phyloP scores from a whole-genome alignment of 208 protist genomes.

The Leishmania aethiopica region DNA sequence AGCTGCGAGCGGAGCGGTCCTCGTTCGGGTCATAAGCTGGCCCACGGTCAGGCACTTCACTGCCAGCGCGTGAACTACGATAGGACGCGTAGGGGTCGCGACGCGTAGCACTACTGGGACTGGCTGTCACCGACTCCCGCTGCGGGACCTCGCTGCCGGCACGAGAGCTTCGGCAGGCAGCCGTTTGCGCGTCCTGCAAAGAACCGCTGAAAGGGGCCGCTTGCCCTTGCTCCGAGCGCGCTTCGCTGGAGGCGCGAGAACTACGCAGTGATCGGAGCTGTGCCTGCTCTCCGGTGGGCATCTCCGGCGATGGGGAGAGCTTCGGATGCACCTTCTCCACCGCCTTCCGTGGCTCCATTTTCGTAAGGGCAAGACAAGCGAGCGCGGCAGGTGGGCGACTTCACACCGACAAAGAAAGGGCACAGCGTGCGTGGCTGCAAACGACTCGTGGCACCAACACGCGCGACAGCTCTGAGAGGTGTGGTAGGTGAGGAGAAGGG shows the following conservation, averaged over 20 bases:
- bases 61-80: conserved; percentile 44
- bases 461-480: not conserved
- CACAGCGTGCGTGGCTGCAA: not conserved
- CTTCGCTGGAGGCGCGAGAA: conserved; percentile 55
- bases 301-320: conserved; percentile 51
- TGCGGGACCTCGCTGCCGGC: conserved; percentile 56
- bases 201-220: conserved; percentile 12
- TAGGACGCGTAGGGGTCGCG: conserved; percentile 19
- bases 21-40: conserved; percentile 17
- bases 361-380: not conserved
- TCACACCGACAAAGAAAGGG: not conserved
- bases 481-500: too few species aligned
- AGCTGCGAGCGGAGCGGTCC: conserved; percentile 36
- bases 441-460: not conserved
- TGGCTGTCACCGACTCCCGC: conserved; percentile 23
- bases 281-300: conserved; percentile 23
- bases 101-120: conserved; percentile 12
- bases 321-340: conserved; percentile 28
- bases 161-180: conserved; percentile 45
- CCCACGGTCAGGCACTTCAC: conserved; percentile 49
- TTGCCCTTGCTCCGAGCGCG: conserved; percentile 31
- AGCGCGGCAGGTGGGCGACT: not conserved
- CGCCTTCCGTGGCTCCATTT: conserved; percentile 29
- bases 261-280: conserved; percentile 32
- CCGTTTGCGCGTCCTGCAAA: conserved; percentile 34